phyloP scores from a whole-genome alignment of 139 green algal species.

The Auxenochlorella pyrenoidosa region DNA sequence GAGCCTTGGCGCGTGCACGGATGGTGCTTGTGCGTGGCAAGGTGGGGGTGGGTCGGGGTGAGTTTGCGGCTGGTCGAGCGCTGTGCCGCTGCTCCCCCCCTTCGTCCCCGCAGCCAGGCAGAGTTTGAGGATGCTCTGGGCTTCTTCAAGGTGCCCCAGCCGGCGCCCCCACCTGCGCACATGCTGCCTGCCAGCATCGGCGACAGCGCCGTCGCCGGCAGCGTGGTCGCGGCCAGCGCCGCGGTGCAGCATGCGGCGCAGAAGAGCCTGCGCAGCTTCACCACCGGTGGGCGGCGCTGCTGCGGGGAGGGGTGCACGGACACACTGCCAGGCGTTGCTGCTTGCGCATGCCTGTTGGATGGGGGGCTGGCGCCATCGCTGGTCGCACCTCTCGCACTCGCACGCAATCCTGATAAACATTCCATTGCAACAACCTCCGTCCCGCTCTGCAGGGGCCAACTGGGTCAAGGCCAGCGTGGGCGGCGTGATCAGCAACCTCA shows the following conservation, averaged over 20 bases:
- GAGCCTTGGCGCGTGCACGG: too few species aligned
- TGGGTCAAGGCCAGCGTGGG: slow-evolving; percentile 29
- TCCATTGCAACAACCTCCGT: not conserved
- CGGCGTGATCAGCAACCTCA: slow-evolving; percentile 10
- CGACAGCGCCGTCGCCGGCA: not conserved
- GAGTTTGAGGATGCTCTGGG: slow-evolving; percentile 59
- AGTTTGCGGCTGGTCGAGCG: too few species aligned
- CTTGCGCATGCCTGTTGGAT: not conserved
- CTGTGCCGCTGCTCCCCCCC: not conserved
- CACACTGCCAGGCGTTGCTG: not conserved
- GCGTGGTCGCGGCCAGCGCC: not conserved
- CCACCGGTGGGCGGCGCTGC: not conserved
- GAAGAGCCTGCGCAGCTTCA: slow-evolving; percentile 24
- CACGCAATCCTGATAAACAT: too few species aligned
- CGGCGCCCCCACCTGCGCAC: not conserved
- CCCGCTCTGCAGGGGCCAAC: slow-evolving; percentile 8
- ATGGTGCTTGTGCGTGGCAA: not conserved
- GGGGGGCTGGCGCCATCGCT: not conserved
- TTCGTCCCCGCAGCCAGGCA: slow-evolving; percentile 23
- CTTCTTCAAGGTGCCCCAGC: slow-evolving; percentile 23
- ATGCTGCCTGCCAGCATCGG: not conserved
- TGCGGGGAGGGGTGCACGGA: too few species aligned
- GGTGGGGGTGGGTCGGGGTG: not conserved
- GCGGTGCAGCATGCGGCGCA: slow-evolving; percentile 27
- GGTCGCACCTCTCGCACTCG: too few species aligned